phyloP scores from a whole-genome alignment of 495 filamentous ascomycete species.

The Hyaloscypha bicolor region DNA sequence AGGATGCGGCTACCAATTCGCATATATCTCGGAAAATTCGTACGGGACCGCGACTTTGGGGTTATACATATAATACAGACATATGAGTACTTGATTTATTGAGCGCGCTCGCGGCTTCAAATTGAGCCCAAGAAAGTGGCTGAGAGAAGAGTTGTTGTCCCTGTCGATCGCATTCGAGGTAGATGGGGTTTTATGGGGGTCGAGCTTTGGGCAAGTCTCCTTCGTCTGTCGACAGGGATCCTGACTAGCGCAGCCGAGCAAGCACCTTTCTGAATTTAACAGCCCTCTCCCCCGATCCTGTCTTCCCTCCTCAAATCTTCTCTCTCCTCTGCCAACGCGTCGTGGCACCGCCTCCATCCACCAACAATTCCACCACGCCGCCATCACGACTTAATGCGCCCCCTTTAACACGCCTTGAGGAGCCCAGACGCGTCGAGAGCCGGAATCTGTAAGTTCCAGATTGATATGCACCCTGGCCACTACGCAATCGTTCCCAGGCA shows the following conservation, averaged over 20 bases:
- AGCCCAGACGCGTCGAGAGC: conserved; percentile 32
- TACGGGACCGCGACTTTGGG: not conserved
- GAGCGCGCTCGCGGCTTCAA: conserved; percentile 23
- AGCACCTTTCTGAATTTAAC: conserved; percentile 51
- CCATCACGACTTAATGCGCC: conserved; percentile 22
- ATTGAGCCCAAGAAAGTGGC: conserved; percentile 32
- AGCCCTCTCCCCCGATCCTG: conserved; percentile 4
- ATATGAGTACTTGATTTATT: conserved; percentile 31
- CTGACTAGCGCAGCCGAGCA: conserved; percentile 17
- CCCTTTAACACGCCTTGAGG: conserved; percentile 10
- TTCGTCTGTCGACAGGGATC: conserved; percentile 5
- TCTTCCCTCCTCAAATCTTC: conserved; percentile 34
- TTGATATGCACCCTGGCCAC: conserved; percentile 16
- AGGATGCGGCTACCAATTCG: conserved; percentile 16
- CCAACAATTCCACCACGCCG: conserved; percentile 20
- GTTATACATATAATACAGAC: conserved; percentile 11
- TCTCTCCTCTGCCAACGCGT: conserved; percentile 29
- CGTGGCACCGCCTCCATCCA: conserved; percentile 5
- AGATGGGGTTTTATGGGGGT: conserved; percentile 11
- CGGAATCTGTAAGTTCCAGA: conserved; percentile 24
- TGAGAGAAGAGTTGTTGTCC: conserved; percentile 9
- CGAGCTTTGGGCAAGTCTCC: not conserved
- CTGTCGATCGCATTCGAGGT: not conserved
- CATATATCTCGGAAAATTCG: conserved; percentile 5
- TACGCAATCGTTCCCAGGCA: conserved; percentile 21